Evolutionary conservation across 2,329 filamentous ascomycete species (phyloP).

Genomic region (Cytospora piceicola): DNA sequence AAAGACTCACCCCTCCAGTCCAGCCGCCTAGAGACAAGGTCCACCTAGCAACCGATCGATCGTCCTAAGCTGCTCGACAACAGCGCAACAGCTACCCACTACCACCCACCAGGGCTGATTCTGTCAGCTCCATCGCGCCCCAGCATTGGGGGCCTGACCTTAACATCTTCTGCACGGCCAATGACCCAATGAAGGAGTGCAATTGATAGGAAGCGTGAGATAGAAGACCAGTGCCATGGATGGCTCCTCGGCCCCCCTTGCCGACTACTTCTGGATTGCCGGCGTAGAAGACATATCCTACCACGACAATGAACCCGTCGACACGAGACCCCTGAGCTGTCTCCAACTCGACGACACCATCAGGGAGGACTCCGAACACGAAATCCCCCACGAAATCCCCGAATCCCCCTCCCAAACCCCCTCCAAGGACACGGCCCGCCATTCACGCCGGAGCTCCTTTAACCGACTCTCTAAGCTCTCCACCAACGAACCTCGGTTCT

Average conservation of each 20-base stretch:
- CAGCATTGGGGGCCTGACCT: conserved; percentile 17
- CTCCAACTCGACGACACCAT: conserved; percentile 61
- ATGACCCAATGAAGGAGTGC: conserved; percentile 30
- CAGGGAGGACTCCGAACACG: conserved; percentile 63
- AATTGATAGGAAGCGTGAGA: conserved; percentile 20
- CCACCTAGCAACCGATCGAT: conserved; percentile 10
- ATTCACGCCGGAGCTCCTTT: conserved; percentile 65
- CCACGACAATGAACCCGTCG: conserved; percentile 50
- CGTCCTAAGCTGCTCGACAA: conserved; percentile 1
- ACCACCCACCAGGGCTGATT: conserved; percentile 16
- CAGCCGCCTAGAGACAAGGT: not conserved
- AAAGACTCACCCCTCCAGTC: not conserved
- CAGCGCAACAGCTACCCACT: conserved; percentile 5
- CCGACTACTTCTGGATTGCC: conserved; percentile 78
- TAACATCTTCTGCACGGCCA: conserved; percentile 17
- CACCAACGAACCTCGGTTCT: conserved; percentile 51
- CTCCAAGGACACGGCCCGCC: conserved; percentile 50
- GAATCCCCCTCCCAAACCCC: conserved; percentile 38
- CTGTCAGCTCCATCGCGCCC: conserved; percentile 23
- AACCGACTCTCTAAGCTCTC: conserved; percentile 60
- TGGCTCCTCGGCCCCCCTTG: conserved; percentile 65
- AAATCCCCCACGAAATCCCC: conserved; percentile 51
- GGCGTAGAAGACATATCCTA: conserved; percentile 71
- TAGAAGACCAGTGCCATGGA: conserved; percentile 54
- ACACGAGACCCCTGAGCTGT: conserved; percentile 41